phyloP scores from a whole-genome alignment of 306 rosid genomes.

The Fragaria ananassa region DNA sequence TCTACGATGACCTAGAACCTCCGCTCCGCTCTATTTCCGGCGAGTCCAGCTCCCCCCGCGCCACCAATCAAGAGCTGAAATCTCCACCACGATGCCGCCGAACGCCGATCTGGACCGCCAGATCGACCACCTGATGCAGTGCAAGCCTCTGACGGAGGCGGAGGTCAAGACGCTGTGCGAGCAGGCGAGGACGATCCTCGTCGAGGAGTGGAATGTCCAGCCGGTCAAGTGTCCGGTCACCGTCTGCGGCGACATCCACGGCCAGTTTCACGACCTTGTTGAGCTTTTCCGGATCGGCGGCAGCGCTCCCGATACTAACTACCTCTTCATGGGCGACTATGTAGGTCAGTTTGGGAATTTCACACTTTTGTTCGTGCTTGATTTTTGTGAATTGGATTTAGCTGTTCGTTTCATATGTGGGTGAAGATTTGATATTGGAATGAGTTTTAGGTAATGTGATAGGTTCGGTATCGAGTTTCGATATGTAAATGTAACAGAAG shows the following conservation, averaged over 20 bases:
- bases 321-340: constrained; percentile 45
- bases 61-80: constrained; percentile 17
- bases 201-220: constrained; percentile 44
- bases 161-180: constrained; percentile 44
- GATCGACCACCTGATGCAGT: constrained; percentile 44
- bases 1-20: constrained; percentile 22
- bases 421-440: background rate
- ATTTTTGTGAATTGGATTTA: background rate
- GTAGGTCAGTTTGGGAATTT: constrained; percentile 30
- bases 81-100: constrained; percentile 28
- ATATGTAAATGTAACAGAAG: background rate
- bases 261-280: constrained; percentile 41
- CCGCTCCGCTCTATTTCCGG: background rate
- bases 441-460: constrained; percentile 9
- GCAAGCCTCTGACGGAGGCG: constrained; percentile 36
- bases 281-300: constrained; percentile 49
- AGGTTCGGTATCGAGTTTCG: background rate
- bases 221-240: constrained; percentile 46
- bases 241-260: constrained; percentile 40
- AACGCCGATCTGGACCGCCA: constrained; percentile 40
- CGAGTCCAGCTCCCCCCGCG: constrained; percentile 14
- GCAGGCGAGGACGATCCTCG: constrained; percentile 41
- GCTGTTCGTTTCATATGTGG: background rate
- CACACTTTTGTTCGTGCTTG: background rate
- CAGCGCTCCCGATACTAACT: constrained; percentile 37